Evolutionary conservation across 345 rosid species (phyloP).

Genomic region (Cardamine chenopodiifolia): DNA sequence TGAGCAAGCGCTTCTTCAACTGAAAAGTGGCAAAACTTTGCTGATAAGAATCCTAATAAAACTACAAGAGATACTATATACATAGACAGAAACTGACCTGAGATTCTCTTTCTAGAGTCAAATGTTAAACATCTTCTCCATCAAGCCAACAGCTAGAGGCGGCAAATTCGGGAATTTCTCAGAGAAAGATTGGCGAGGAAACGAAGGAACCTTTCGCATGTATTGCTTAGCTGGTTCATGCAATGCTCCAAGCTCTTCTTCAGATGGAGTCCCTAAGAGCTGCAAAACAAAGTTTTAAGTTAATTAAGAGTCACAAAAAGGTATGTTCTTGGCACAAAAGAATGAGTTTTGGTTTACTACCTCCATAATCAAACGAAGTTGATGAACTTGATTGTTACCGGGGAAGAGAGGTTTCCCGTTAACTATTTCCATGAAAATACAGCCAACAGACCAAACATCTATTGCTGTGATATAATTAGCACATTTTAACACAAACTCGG

Average conservation of each 20-base stretch:
- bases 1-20: slow-evolving; percentile 88
- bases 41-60: neutral
- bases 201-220: slow-evolving; percentile 59
- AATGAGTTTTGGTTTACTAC: slow-evolving; percentile 43
- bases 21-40: slow-evolving; percentile 26
- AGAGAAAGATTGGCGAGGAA: slow-evolving; percentile 68
- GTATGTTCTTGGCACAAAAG: neutral
- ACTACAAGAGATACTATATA: neutral
- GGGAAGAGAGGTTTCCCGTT: slow-evolving; percentile 85
- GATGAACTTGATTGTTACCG: slow-evolving; percentile 83
- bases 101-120: slow-evolving; percentile 77
- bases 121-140: slow-evolving; percentile 90
- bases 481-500: slow-evolving; percentile 80
- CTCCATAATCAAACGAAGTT: slow-evolving; percentile 85
- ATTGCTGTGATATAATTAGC: slow-evolving; percentile 82
- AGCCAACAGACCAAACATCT: slow-evolving; percentile 97
- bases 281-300: slow-evolving; percentile 40
- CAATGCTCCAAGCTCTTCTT: slow-evolving; percentile 71
- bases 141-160: slow-evolving; percentile 73
- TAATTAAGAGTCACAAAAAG: neutral
- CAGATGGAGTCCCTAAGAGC: slow-evolving; percentile 88
- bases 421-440: slow-evolving; percentile 85
- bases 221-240: slow-evolving; percentile 83
- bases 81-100: slow-evolving; percentile 55
- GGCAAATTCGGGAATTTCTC: slow-evolving; percentile 74